Base-by-base conservation (phyloP, 2,329 filamentous ascomycete species). In the Tolypocladium ovalisporum region DNA sequence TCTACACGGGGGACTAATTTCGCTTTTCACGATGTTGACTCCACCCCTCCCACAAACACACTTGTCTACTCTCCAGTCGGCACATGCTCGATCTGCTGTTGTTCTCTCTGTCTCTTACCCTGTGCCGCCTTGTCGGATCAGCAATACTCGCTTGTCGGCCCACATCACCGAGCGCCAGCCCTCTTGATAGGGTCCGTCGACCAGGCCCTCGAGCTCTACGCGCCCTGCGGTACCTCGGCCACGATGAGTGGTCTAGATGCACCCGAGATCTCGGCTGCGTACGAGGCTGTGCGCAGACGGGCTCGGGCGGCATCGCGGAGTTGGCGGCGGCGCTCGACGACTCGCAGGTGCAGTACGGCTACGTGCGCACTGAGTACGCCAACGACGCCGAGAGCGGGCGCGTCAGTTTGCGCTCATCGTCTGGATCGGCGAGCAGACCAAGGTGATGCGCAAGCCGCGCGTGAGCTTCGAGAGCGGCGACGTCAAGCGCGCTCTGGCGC, bases 371-470 rank as follows among this genome's bases (percentile, higher is more conserved):
- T 68, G 83, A 87, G 74, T 83, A 88, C 70, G 84, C 84, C 67
- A 88, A 88, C 73, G 85, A 89, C 70, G 81, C 81, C 62, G 86
- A 89, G 75, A 83, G 78, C 71, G 84, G 75, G 67, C 76, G 86
- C 40, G 81, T 87, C 66, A 89, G 73, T 88, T 88, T 67, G 79
- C 76, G 54, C 76, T 89, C 54, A 73, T 88, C 36, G 78, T 87
- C 62, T 89, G 85, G 85, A 86, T 87, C 69, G 85, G 85, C 68
- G 76, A 80, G 69, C 68, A 73, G 59, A 85, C 84, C 1, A 83
- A 82, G 71, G 79, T 87, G 58, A 88, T 88, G 85, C 79, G 85
- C 63, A 87, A 86, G 70, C 85, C 85, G 12, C 79, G 85, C 62
- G 85, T 87, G 62, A 83, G 80, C 66, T 83, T 87, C 68, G 84